Percentiles rank a stretch among this genome's conserved stretches.
Conservation (phyloP, 768 basidiomycete genomes). For the Pleurotus salmoneostramineus region DNA sequence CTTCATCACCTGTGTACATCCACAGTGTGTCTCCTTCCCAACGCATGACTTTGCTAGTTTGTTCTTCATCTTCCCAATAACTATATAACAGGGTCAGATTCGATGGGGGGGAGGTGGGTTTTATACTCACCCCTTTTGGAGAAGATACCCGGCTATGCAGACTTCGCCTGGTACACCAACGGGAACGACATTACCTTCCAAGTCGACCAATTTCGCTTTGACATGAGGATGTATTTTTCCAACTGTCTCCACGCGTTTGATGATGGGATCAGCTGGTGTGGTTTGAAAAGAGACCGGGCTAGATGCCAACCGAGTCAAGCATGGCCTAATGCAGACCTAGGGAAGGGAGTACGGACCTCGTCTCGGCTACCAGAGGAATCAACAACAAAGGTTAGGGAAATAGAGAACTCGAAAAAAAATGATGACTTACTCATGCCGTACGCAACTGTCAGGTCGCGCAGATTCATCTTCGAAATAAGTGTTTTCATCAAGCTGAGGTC, state of each 20-base stretch:
- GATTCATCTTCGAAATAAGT: slow-evolving; percentile 62
- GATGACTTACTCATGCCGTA: slow-evolving; percentile 92
- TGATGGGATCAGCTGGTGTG: slow-evolving; percentile 59
- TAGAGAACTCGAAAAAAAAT: not conserved
- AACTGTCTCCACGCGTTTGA: slow-evolving; percentile 79
- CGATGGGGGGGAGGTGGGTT: not conserved
- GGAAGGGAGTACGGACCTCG: slow-evolving; percentile 40
- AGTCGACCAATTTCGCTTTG: slow-evolving; percentile 66
- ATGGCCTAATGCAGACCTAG: not conserved
- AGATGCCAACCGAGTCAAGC: not conserved
- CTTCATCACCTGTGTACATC: slow-evolving; percentile 86
- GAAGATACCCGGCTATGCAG: slow-evolving; percentile 67
- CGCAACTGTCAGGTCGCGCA: slow-evolving; percentile 69
- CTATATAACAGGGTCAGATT: slow-evolving; percentile 28
- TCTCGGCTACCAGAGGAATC: slow-evolving; percentile 52
- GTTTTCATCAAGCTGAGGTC: slow-evolving; percentile 58
- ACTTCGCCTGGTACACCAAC: slow-evolving; percentile 73
- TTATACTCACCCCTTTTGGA: slow-evolving; percentile 69
- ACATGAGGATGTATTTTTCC: slow-evolving; percentile 76
- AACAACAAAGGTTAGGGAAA: slow-evolving; percentile 3
- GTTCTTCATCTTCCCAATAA: slow-evolving; percentile 74
- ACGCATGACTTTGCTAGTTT: slow-evolving; percentile 58
- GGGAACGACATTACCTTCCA: slow-evolving; percentile 59
- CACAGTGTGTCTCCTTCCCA: slow-evolving; percentile 54
- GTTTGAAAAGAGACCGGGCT: slow-evolving; percentile 87